phyloP scores from a whole-genome alignment of 2,329 filamentous ascomycete genomes.

The Nemania serpens region DNA sequence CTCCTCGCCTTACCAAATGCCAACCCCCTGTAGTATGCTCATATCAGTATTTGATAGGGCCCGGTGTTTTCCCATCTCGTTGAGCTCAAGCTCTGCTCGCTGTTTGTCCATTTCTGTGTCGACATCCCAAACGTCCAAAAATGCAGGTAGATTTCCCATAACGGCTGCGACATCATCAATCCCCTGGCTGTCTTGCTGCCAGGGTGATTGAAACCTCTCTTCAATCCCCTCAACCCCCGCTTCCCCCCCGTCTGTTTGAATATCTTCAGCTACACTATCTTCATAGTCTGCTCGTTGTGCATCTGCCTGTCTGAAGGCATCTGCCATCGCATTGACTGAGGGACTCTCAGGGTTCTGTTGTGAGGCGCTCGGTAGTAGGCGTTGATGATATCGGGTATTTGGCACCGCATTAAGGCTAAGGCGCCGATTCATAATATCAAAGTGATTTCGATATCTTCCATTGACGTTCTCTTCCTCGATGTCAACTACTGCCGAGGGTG shows the following conservation, averaged over 20 bases:
- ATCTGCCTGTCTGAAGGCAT: constrained; percentile 55
- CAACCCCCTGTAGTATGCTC: constrained; percentile 12
- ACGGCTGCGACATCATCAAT: constrained; percentile 54
- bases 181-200: constrained; percentile 41
- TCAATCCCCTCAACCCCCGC: constrained; percentile 6
- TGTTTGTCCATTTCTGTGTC: constrained; percentile 43
- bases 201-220: constrained; percentile 37
- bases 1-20: constrained; percentile 20
- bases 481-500: constrained; percentile 45
- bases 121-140: constrained; percentile 49
- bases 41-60: constrained; percentile 8
- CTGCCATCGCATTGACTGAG: constrained; percentile 52
- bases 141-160: constrained; percentile 52
- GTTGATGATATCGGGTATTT: constrained; percentile 33
- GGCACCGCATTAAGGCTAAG: constrained; percentile 22
- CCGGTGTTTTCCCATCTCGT: neutral
- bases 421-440: constrained; percentile 49
- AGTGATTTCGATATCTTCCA: constrained; percentile 53
- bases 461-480: constrained; percentile 41
- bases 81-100: constrained; percentile 10
- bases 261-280: constrained; percentile 11
- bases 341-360: constrained; percentile 49
- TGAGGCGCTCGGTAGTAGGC: constrained; percentile 49
- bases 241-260: constrained; percentile 11
- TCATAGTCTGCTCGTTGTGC: constrained; percentile 10